phyloP scores from a whole-genome alignment of 768 basidiomycete genomes.

The Lactifluus volemus region DNA sequence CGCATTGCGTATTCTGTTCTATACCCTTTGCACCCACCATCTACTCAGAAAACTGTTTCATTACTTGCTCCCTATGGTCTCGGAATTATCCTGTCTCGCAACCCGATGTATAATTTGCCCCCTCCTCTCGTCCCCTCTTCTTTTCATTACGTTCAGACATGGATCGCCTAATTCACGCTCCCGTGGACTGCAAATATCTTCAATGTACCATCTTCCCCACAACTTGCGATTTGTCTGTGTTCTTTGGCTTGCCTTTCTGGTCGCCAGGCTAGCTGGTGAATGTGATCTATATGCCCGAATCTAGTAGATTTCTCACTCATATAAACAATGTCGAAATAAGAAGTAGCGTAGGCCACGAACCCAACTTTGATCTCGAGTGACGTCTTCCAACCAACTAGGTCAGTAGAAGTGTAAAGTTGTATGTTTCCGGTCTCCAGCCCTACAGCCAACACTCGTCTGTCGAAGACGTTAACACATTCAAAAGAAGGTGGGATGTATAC shows the following conservation, averaged over 20 bases:
- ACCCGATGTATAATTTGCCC: conserved; percentile 53
- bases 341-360: conserved; percentile 32
- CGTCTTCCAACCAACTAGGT: conserved; percentile 38
- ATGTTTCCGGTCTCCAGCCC: conserved; percentile 82
- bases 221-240: conserved; percentile 60
- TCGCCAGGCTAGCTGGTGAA: conserved; percentile 79
- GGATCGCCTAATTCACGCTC: conserved; percentile 21
- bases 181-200: conserved; percentile 39
- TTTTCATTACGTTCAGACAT: conserved; percentile 18
- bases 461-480: neutral
- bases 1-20: conserved; percentile 42
- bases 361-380: conserved; percentile 38
- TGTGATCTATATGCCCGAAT: conserved; percentile 63
- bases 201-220: conserved; percentile 90
- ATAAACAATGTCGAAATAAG: neutral
- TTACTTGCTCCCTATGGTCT: conserved; percentile 38
- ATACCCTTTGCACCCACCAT: conserved; percentile 61
- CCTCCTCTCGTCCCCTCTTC: conserved; percentile 27
- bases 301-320: conserved; percentile 39
- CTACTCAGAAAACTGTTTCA: conserved; percentile 51
- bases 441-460: conserved; percentile 58
- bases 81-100: conserved; percentile 37
- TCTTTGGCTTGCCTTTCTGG: conserved; percentile 30
- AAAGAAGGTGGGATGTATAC: neutral
- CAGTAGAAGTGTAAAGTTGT: conserved; percentile 42